Evolutionary conservation across 2,329 filamentous ascomycete genomes (phyloP), one percentile per base, ranked within the genome.

Genomic region (Chaetomiaceae sp.): DNA sequence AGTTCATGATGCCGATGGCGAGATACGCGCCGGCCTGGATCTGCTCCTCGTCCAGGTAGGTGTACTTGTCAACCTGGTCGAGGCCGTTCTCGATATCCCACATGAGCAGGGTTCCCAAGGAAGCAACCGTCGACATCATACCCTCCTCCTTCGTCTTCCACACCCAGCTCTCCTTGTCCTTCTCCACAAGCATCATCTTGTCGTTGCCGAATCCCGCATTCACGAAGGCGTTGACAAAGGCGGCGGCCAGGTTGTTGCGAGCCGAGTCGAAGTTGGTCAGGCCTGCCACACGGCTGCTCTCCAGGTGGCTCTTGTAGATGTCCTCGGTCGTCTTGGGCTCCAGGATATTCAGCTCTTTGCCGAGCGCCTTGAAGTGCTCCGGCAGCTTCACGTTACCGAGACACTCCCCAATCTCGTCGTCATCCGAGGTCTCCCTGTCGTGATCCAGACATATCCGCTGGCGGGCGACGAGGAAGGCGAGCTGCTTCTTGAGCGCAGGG

Each of bases 81-180:
- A 99, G 76, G 51, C 92, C 94, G 61, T 83, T 85, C 66, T 97
- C 92, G 20, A 96, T 86, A 66, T 99, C 92, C 89, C 94, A 96
- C 65, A 95, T 82, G 68, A 96, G 78, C 17, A 99, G 78, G 64
- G 94, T 92, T 66, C 94, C 94, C 62, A 96, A 75, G 0, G 94
- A 97, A 4, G 95, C 95, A 36, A 95, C 88, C 0, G 92, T 96
- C 1, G 94, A 97, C 72, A 96, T 81, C 91, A 96, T 96, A 59
- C 94, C 94, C 65, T 96, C 91, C 38, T 95, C 91, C 73, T 99
- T 99, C 19, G 95, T 97, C 77, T 97, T 99, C 90, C 91, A 99
- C 4, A 99, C 89, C 92, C 94, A 99, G 59, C 87, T 89, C 64
- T 88, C 85, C 75, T 95, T 95, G 59, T 91, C 86, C 55, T 89